Percentiles rank a stretch among this genome's conserved stretches.
Evolutionary conservation across 1,139 yeast species (phyloP).

Genomic region (Magnusiomyces sp.): DNA sequence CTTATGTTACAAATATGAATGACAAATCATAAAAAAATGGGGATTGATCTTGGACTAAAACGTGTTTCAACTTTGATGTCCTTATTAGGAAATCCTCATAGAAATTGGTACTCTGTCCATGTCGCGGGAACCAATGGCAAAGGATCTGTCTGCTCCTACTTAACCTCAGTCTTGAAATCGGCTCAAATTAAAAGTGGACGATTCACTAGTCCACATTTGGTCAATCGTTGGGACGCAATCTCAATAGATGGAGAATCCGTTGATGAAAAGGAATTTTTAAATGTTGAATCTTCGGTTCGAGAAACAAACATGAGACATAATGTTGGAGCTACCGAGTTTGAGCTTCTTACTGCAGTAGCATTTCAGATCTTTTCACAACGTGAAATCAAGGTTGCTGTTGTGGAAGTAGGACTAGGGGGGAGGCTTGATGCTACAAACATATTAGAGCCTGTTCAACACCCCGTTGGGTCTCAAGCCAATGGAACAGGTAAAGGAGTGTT

Average conservation of each 20-base stretch:
- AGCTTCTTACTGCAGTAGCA: constrained; percentile 74
- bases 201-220: constrained; percentile 81
- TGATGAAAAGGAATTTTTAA: constrained; percentile 38
- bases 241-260: constrained; percentile 55
- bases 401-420: constrained; percentile 93
- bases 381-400: constrained; percentile 59
- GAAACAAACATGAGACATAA: constrained; percentile 17
- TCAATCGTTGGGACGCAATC: constrained; percentile 67
- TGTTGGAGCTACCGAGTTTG: constrained; percentile 79
- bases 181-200: constrained; percentile 54
- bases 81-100: constrained; percentile 62
- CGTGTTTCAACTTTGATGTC: constrained; percentile 50
- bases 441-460: constrained; percentile 21
- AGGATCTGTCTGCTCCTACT: constrained; percentile 79
- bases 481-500: constrained; percentile 25
- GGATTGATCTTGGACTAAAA: constrained; percentile 58
- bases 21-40: constrained; percentile 6
- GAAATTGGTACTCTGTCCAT: constrained; percentile 55
- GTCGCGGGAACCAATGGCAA: constrained; percentile 94
- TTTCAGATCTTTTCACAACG: constrained; percentile 57
- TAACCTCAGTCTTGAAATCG: constrained; percentile 51
- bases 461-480: neutral
- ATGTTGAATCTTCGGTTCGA: constrained; percentile 37
- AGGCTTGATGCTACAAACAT: constrained; percentile 82
- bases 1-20: no score